Conservation (phyloP, 23 red algal species). For the Cyanidium caldarium region DNA sequence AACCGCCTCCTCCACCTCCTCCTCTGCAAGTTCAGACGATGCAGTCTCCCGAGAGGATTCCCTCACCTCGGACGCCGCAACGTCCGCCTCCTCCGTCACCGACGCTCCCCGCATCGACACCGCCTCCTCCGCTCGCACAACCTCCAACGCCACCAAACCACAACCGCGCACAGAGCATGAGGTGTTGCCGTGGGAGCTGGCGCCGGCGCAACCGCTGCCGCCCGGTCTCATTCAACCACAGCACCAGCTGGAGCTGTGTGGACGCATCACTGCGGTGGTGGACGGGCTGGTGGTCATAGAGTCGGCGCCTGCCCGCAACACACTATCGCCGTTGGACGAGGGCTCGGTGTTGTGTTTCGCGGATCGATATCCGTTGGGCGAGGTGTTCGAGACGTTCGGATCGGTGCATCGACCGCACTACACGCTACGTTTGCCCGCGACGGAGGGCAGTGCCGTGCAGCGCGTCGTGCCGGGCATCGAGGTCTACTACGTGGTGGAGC, state of each 20-base stretch:
- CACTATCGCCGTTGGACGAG: neutral
- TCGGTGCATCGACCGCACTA: neutral
- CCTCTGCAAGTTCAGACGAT: too few relatives aligned
- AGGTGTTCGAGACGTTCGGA: slow-evolving; percentile 1
- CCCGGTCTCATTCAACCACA: neutral
- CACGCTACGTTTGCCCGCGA: neutral
- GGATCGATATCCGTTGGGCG: neutral
- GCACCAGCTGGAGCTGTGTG: neutral
- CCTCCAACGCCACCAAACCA: too few relatives aligned
- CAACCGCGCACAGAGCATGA: neutral
- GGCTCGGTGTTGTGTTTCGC: neutral
- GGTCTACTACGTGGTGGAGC: neutral
- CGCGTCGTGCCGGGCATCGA: neutral
- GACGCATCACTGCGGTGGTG: neutral
- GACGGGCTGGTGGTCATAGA: neutral
- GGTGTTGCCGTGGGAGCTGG: neutral
- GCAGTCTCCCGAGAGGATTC: too few relatives aligned
- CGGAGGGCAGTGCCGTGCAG: neutral
- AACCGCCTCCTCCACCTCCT: too few relatives aligned
- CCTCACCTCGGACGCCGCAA: too few relatives aligned
- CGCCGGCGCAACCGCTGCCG: neutral
- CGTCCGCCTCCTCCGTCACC: too few relatives aligned
- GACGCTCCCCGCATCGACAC: too few relatives aligned
- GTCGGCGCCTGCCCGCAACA: too few relatives aligned
- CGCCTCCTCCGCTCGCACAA: too few relatives aligned